A percentile compares a stretch with the other conserved stretches of the same genome.
phyloP scores from a whole-genome alignment of 257 asterid species.

The Echites panduratus region DNA sequence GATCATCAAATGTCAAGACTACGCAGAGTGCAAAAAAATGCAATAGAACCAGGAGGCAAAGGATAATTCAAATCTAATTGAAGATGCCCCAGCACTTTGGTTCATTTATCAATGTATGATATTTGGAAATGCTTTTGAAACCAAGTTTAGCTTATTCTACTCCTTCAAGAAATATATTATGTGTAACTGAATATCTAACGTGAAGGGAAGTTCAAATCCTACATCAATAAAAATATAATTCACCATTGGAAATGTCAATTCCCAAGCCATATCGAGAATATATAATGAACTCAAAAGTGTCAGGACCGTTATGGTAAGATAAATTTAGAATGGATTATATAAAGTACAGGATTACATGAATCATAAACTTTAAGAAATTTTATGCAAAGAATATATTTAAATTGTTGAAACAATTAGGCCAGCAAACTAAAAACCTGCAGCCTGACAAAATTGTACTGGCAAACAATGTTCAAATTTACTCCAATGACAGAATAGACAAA shows the following conservation, averaged over 20 bases:
- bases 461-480: background rate
- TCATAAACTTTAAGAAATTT: background rate
- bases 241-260: background rate
- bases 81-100: conserved; percentile 5
- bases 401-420: background rate
- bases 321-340: background rate
- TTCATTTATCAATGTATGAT: background rate
- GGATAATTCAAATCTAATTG: background rate
- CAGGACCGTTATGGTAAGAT: background rate
- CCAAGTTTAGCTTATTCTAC: background rate
- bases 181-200: background rate
- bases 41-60: background rate
- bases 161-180: background rate
- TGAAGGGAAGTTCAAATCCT: background rate
- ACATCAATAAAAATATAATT: background rate
- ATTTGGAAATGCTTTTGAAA: background rate
- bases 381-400: background rate
- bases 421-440: conserved; percentile 1
- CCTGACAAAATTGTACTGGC: background rate
- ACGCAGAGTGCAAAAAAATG: background rate
- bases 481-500: background rate
- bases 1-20: conserved; percentile 14
- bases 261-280: background rate
- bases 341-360: background rate
- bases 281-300: background rate